Base-by-base conservation (phyloP, 176 grass and related monocot genomes). In the Urochloa ruziziensis region DNA sequence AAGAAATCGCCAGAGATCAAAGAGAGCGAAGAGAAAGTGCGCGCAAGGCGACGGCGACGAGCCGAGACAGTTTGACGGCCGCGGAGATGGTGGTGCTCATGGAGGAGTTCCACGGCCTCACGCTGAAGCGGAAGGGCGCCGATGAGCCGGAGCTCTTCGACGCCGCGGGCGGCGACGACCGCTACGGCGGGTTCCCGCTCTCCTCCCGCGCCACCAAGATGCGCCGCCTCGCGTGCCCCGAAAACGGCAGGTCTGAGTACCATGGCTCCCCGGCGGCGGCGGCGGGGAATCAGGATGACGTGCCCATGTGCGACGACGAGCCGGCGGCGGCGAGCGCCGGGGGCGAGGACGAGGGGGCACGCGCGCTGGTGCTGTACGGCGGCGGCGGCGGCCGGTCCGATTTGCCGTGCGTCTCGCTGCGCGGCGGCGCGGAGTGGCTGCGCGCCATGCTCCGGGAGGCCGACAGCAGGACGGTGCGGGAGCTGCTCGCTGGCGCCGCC, bases 181-280 rank as follows among this genome's bases (percentile, higher is more conserved):
- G 39, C 0, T 46, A 52, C 0, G 32, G 53, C 21, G 36, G 2
- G 18, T 44, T 74, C 67, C 70, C 82, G 8, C 5, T 72, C 19
- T 36, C 83, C 12, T 78, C 57, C 57, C 88, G 72, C n/a, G 83
- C 88, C 7, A 90, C 79, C 66, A 86, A 86, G 83, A 86, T 90
- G 51, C 47, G 88, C 32, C 83, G 88, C 16, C 78, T 90, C 27
- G 63, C 28, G 7, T 2, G 24, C 16, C 32, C 32, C 51, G 61
- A 60, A 62, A 8, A 4, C n/a, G 56, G n/a, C 54, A 28, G 24
- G 8, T 3, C 16, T 1, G 7, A 5, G 4, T 10, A 8, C 53
- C 15, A 27, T 2, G 74, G 27, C 18, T 35, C 5, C 34, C 43
- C 32, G 51, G 49, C 52, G 18, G 24, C 2, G 18, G 5, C 40